Evolutionary conservation across 441 rosid genomes (phyloP).

Genomic region (Eutrema salsugineum): DNA sequence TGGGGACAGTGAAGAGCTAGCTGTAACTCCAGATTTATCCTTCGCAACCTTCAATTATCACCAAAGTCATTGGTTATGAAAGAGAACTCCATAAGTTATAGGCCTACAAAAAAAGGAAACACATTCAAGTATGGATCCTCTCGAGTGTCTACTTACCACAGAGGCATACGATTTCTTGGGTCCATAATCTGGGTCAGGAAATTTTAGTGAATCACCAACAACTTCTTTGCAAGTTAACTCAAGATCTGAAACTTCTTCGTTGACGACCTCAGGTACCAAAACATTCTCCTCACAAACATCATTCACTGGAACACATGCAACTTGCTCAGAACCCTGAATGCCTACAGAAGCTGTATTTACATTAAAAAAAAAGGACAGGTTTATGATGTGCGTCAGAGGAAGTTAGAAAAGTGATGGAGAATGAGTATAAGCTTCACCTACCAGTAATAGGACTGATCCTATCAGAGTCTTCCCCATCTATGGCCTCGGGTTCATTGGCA

Average conservation of each 20-base stretch:
- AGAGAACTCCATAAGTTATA: neutral
- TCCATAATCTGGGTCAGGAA: slow-evolving; percentile 39
- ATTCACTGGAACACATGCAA: slow-evolving; percentile 30
- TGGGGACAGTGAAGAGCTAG: slow-evolving; percentile 37
- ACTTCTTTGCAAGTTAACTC: slow-evolving; percentile 37
- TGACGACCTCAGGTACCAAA: slow-evolving; percentile 51
- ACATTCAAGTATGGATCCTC: neutral
- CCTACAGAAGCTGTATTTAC: slow-evolving; percentile 22
- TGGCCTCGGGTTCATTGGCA: slow-evolving; percentile 41
- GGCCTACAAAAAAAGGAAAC: neutral
- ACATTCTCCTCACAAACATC: slow-evolving; percentile 39
- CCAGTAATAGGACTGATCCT: slow-evolving; percentile 40
- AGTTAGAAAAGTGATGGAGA: slow-evolving; percentile 28
- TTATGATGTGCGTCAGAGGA: slow-evolving; percentile 31
- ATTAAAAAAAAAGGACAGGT: neutral
- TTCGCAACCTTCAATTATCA: slow-evolving; percentile 60
- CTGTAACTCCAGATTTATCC: slow-evolving; percentile 42
- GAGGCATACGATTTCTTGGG: slow-evolving; percentile 73
- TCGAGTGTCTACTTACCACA: slow-evolving; percentile 54
- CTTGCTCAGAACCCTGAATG: slow-evolving; percentile 28
- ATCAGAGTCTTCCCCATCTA: slow-evolving; percentile 20
- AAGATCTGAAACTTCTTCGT: slow-evolving; percentile 37
- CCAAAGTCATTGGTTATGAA: neutral
- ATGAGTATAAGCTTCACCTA: slow-evolving; percentile 27
- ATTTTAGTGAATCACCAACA: slow-evolving; percentile 34